Conservation (phyloP, 2,329 filamentous ascomycete species). For the Ophioceras dolichostomum region DNA sequence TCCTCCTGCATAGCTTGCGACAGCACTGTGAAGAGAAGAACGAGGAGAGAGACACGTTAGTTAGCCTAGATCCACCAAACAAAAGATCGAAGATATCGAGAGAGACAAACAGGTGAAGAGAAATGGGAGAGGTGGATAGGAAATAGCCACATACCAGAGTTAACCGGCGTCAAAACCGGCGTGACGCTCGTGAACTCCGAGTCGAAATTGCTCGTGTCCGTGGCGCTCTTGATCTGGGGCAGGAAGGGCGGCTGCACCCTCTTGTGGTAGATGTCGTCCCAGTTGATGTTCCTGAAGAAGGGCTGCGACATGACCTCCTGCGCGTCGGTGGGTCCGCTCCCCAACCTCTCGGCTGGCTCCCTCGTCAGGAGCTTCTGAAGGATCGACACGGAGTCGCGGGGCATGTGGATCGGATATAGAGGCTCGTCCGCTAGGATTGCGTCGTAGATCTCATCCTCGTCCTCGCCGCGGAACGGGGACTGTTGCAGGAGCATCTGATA, state of each 20-base stretch:
- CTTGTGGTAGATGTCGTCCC: constrained; percentile 98
- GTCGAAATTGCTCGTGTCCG: constrained; percentile 99
- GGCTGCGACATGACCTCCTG: constrained; percentile 98
- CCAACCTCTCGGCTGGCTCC: constrained; percentile 85
- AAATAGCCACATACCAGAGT: constrained; percentile 86
- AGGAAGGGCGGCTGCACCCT: constrained; percentile 78
- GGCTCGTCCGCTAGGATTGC: constrained; percentile 96
- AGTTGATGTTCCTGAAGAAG: constrained; percentile 96
- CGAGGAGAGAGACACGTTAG: constrained; percentile 26
- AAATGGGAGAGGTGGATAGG: too few relatives aligned
- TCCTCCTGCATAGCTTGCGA: constrained; percentile 99
- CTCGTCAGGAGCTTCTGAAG: constrained; percentile 93
- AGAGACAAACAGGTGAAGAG: too few relatives aligned
- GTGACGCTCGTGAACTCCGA: constrained; percentile 98
- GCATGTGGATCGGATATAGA: constrained; percentile 97
- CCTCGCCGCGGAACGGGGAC: constrained; percentile 95
- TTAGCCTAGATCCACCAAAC: neutral
- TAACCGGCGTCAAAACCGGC: constrained; percentile 89
- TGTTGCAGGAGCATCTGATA: constrained; percentile 99
- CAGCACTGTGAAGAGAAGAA: constrained; percentile 49
- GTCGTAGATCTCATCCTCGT: constrained; percentile 99
- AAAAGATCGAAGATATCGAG: neutral
- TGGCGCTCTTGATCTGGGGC: constrained; percentile 79
- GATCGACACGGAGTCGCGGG: constrained; percentile 92
- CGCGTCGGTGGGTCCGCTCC: constrained; percentile 90